Conservation (phyloP, 345 rosid species). For the Eucalyptus polyanthemos region DNA sequence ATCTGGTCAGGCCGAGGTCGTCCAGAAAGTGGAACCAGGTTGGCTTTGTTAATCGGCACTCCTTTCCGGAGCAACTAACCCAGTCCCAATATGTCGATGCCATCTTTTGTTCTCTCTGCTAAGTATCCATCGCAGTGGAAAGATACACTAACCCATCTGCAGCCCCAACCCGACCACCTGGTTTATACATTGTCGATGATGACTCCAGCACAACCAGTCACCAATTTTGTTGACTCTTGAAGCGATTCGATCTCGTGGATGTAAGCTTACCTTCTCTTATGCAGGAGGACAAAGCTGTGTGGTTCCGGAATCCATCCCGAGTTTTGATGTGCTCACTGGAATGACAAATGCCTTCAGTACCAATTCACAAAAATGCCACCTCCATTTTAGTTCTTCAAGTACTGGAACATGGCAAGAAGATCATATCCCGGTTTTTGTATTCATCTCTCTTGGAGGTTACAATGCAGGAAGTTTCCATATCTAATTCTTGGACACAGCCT, state of each 20-base stretch:
- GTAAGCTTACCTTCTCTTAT: background rate
- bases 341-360: background rate
- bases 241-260: background rate
- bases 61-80: background rate
- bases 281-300: constrained; percentile 49
- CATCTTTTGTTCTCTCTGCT: background rate
- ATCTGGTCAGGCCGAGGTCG: background rate
- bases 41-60: background rate
- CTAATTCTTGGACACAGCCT: background rate
- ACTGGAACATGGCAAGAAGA: background rate
- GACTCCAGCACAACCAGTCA: background rate
- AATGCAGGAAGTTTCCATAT: background rate
- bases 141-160: background rate
- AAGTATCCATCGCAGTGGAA: background rate
- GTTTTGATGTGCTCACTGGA: background rate
- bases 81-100: background rate
- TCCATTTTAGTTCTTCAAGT: constrained; percentile 1
- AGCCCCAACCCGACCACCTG: background rate
- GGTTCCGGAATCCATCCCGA: constrained; percentile 42
- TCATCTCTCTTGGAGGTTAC: constrained; percentile 2
- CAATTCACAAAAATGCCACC: background rate
- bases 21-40: background rate
- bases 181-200: background rate
- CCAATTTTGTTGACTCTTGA: background rate
- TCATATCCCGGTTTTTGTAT: constrained; percentile 1